Evolutionary conservation across 2,329 filamentous ascomycete genomes (phyloP).

Genomic region (Zarea fungicola): DNA sequence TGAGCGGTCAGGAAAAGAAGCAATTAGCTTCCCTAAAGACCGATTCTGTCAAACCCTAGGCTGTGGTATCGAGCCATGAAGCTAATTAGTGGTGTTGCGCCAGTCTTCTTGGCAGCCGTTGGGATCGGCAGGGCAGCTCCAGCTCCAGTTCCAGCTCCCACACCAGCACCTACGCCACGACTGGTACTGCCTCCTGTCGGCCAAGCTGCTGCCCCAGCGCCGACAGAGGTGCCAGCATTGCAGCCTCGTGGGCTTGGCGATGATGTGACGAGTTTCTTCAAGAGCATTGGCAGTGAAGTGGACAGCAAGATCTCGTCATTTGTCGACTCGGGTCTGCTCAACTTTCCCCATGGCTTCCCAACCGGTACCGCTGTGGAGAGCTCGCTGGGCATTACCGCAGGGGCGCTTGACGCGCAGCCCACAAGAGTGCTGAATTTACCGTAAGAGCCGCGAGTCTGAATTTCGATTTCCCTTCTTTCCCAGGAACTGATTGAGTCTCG

Average conservation of each 20-base stretch:
- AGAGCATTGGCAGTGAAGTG: constrained; percentile 44
- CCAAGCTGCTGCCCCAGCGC: constrained; percentile 11
- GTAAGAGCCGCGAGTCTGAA: too few relatives aligned
- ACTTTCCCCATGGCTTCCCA: constrained; percentile 58
- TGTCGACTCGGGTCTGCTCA: constrained; percentile 58
- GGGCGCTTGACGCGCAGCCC: constrained; percentile 55
- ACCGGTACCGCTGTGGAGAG: constrained; percentile 56
- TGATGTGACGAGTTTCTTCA: constrained; percentile 45
- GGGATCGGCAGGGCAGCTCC: constrained; percentile 10
- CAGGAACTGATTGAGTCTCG: background rate
- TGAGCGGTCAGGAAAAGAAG: background rate
- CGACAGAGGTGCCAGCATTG: constrained; percentile 21
- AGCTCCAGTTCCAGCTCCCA: background rate
- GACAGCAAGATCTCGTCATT: constrained; percentile 54
- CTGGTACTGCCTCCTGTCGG: background rate
- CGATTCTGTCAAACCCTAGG: background rate
- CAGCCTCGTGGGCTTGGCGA: constrained; percentile 30
- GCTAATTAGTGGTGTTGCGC: background rate
- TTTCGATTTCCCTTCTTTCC: too few relatives aligned
- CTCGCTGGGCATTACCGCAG: constrained; percentile 53
- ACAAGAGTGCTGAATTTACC: constrained; percentile 69
- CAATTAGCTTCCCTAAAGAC: background rate
- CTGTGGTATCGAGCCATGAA: too few relatives aligned
- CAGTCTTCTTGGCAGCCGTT: constrained; percentile 10
- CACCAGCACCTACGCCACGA: background rate